Evolutionary conservation across 176 grass and related monocot species (phyloP).

Genomic region (Triticum monococcum): DNA sequence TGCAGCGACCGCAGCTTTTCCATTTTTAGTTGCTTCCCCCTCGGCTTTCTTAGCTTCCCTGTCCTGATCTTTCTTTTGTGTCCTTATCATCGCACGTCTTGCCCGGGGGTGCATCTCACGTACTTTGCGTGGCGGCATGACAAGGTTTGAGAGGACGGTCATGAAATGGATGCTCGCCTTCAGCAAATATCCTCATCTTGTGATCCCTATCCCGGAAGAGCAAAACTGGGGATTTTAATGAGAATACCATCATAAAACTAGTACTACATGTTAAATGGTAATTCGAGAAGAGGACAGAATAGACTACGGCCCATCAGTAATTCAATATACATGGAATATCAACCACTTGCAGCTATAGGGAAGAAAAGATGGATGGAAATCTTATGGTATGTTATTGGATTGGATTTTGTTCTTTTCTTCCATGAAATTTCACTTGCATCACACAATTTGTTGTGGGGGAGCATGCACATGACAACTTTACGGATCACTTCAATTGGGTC

Average conservation of each 20-base stretch:
- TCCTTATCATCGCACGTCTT: conserved; percentile 66
- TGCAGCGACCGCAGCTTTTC: conserved; percentile 15
- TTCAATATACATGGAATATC: too few species aligned
- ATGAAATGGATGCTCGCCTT: conserved; percentile 67
- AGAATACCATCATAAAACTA: neutral
- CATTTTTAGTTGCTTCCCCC: conserved; percentile 33
- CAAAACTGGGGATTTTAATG: neutral
- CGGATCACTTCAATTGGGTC: conserved; percentile 92
- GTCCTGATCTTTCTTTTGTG: conserved; percentile 82
- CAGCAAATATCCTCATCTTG: conserved; percentile 81
- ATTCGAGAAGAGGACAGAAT: neutral
- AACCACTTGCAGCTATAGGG: too few species aligned
- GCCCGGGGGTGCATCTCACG: conserved; percentile 75
- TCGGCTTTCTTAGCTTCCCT: conserved; percentile 37
- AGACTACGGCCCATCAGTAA: too few species aligned
- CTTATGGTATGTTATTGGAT: too few species aligned
- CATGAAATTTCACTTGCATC: conserved; percentile 61
- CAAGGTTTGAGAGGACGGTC: conserved; percentile 60
- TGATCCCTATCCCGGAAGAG: conserved; percentile 72
- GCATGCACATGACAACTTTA: conserved; percentile 88
- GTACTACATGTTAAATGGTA: neutral
- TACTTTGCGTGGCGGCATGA: conserved; percentile 71
- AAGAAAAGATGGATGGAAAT: neutral
- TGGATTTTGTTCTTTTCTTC: too few species aligned
- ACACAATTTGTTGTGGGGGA: conserved; percentile 79